Conservation (phyloP, 306 rosid species). For the Cucumis hystrix region DNA sequence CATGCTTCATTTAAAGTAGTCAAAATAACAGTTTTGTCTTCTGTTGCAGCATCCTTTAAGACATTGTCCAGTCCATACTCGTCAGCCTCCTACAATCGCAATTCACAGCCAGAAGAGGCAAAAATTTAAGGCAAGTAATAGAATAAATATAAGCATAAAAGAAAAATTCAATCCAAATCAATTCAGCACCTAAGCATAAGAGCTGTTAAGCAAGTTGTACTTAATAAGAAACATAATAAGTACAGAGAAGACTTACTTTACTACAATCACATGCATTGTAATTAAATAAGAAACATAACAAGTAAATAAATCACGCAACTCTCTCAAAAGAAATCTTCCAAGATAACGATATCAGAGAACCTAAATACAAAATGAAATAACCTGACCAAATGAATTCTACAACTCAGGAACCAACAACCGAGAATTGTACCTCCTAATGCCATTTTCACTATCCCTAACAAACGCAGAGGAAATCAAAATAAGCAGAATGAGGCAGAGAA, state of each 20-base stretch:
- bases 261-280: background rate
- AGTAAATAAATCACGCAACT: background rate
- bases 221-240: background rate
- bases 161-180: background rate
- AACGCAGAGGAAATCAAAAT: background rate
- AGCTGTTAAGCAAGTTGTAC: background rate
- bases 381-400: background rate
- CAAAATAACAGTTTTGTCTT: constrained; percentile 63
- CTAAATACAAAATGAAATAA: background rate
- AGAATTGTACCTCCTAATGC: background rate
- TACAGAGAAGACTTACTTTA: background rate
- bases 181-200: background rate
- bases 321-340: background rate
- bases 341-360: background rate
- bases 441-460: background rate
- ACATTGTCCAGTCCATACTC: constrained; percentile 48
- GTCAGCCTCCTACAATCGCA: constrained; percentile 25
- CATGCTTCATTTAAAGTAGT: constrained; percentile 92
- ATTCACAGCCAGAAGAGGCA: constrained; percentile 3
- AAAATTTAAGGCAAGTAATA: constrained; percentile 9
- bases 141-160: background rate
- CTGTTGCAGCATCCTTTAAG: constrained; percentile 63
- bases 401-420: background rate
- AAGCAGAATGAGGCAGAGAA: background rate
- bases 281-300: background rate